Evolutionary conservation across 1,284 basidiomycete genomes (phyloP).

Genomic region (Trichosporon faecale): DNA sequence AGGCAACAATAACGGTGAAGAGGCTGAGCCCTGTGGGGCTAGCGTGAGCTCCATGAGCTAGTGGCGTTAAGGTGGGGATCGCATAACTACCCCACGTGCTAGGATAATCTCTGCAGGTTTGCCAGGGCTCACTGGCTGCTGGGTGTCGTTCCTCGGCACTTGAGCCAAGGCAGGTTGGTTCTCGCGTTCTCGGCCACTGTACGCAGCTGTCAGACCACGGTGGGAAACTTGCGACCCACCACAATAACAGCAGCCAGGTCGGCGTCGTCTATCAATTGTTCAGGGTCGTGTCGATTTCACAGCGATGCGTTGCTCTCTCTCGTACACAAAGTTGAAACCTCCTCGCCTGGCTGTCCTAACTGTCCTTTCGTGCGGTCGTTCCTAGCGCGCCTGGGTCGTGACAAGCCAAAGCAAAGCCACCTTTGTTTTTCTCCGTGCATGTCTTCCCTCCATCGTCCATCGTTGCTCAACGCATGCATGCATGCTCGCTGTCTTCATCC

Average conservation of each 20-base stretch:
- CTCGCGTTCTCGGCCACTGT: neutral
- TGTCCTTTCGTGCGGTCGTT: neutral
- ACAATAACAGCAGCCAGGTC: neutral
- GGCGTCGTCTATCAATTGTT: neutral
- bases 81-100: neutral
- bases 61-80: neutral
- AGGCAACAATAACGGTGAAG: slow-evolving; percentile 1
- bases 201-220: neutral
- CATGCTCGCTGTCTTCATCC: neutral
- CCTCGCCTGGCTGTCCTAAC: too few relatives aligned
- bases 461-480: too few relatives aligned
- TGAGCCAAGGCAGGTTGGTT: neutral
- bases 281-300: neutral
- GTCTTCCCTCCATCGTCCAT: neutral
- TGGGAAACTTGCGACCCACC: neutral
- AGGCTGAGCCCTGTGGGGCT: neutral
- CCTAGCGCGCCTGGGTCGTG: neutral
- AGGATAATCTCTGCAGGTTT: neutral
- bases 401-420: neutral
- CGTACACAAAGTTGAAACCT: slow-evolving; percentile 3
- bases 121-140: neutral
- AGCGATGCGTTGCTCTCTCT: neutral
- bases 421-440: neutral
- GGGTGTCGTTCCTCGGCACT: neutral
- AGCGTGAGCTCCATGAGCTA: neutral